Base-by-base conservation (phyloP, 2,329 filamentous ascomycete species). In the Dactylonectria macrodidyma region DNA sequence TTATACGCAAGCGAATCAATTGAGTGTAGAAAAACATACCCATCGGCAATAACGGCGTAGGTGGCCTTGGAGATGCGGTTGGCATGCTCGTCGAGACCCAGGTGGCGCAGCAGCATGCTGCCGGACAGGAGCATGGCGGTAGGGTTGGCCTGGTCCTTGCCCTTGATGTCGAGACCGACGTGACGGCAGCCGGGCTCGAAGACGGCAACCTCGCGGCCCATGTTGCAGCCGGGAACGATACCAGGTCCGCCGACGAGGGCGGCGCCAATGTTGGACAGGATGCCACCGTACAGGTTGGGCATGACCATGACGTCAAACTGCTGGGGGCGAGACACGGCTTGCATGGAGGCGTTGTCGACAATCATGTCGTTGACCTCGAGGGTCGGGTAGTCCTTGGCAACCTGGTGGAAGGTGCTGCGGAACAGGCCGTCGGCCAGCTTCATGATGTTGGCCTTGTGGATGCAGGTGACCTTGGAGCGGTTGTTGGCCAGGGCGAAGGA, bases 391-490 rank as follows among this genome's bases (percentile, higher is more conserved):
- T 97, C 94, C 87, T 97, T 93, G 75, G 95, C 93, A 76, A 96
- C 91, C 79, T 91, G 89, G 88, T 97, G 94, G 89, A 98, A 97
- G 76, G 96, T 98, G 87, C 92, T 95, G 83, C 96, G 93, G 94
- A 99, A 99, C 65, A 99, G 93, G 85, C 96, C 96, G 78, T 99
- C 96, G 82, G 95, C 95, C 67, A 99, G 90, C 90, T 99, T 99
- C 96, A 99, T 99, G 88, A 99, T 99, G 90, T 99, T 99, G 86
- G 96, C 96, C 90, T 99, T 99, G 92, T 99, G 96, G 82, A 99
- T 98, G 88, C 95, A 98, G 75, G 96, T 98, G 66, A 99, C 94
- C 93, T 98, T 98, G 89, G 97, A 95, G 82, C 96, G 91, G 90
- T 97, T 95, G 90, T 99, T 99, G 84, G 96, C 96, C 66, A 98